A percentile compares a stretch with the other conserved stretches of the same genome.
phyloP scores from a whole-genome alignment of 2,329 filamentous ascomycete genomes.

The Colletotrichum abscissum region DNA sequence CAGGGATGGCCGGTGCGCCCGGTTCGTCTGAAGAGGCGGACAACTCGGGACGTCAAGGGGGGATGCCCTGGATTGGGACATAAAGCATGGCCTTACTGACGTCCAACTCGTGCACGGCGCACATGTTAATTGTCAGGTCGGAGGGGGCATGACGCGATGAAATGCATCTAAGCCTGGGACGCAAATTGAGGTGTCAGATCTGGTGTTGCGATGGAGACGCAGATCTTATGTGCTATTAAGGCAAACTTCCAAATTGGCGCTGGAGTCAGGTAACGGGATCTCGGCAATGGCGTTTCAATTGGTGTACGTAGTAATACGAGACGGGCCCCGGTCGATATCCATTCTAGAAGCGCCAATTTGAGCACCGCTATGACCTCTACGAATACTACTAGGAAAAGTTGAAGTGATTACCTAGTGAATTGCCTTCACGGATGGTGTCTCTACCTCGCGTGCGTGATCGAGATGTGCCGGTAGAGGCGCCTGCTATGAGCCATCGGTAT shows the following conservation, averaged over 20 bases:
- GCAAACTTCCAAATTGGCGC: background rate
- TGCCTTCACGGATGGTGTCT: background rate
- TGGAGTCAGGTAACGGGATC: slow-evolving; percentile 8
- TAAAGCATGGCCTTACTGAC: background rate
- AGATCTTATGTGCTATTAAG: slow-evolving; percentile 4
- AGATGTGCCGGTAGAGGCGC: background rate
- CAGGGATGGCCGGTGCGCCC: slow-evolving; percentile 1
- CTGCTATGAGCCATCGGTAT: background rate
- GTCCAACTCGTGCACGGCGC: background rate
- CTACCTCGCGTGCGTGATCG: background rate
- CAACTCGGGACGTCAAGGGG: background rate
- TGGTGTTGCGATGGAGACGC: background rate
- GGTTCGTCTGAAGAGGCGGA: slow-evolving; percentile 28
- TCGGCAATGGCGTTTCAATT: slow-evolving; percentile 11
- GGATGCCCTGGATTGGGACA: background rate
- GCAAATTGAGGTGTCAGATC: slow-evolving; percentile 1
- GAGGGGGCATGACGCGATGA: background rate
- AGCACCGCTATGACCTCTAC: too few species aligned
- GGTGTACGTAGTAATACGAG: slow-evolving; percentile 2
- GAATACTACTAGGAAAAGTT: background rate
- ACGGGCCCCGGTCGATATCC: slow-evolving; percentile 5
- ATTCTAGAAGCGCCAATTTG: background rate
- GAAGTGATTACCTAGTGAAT: background rate
- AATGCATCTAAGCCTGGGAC: background rate
- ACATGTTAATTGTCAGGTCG: background rate